phyloP scores from a whole-genome alignment of 108 stramenopile species.

The Epithemia pelagica region DNA sequence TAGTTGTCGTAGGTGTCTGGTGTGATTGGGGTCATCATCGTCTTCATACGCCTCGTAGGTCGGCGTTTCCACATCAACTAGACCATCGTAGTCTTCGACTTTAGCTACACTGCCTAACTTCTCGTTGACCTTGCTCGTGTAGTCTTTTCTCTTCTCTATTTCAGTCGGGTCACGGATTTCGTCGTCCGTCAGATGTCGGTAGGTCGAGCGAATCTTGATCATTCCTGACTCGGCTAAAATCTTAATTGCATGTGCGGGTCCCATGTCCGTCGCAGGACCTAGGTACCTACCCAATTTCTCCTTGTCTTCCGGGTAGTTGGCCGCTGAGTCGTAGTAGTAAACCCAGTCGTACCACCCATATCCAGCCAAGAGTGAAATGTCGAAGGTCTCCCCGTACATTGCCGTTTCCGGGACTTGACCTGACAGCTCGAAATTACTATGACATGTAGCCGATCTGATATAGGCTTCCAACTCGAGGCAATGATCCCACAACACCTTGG shows the following conservation, averaged over 20 bases:
- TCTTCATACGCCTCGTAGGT: not conserved
- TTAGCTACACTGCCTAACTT: not conserved
- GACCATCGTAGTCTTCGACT: not conserved
- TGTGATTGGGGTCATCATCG: not conserved
- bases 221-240: conserved; percentile 19
- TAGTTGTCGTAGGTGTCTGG: conserved; percentile 20
- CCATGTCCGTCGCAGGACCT: conserved; percentile 29
- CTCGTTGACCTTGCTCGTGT: not conserved
- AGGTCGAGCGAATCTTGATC: too few relatives aligned
- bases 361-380: conserved; percentile 7
- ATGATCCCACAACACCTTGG: not conserved
- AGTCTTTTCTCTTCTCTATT: not conserved
- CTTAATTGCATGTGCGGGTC: conserved; percentile 37
- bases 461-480: not conserved
- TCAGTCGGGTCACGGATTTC: not conserved
- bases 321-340: conserved; percentile 14
- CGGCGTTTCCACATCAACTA: not conserved
- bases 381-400: not conserved
- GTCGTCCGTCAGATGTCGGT: not conserved
- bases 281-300: conserved; percentile 20
- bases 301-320: not conserved
- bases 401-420: conserved; percentile 12
- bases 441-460: not conserved
- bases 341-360: conserved; percentile 46
- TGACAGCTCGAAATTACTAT: conserved; percentile 13